Base-by-base conservation (phyloP, 139 green algal genomes). In the Marvania coccoides region DNA sequence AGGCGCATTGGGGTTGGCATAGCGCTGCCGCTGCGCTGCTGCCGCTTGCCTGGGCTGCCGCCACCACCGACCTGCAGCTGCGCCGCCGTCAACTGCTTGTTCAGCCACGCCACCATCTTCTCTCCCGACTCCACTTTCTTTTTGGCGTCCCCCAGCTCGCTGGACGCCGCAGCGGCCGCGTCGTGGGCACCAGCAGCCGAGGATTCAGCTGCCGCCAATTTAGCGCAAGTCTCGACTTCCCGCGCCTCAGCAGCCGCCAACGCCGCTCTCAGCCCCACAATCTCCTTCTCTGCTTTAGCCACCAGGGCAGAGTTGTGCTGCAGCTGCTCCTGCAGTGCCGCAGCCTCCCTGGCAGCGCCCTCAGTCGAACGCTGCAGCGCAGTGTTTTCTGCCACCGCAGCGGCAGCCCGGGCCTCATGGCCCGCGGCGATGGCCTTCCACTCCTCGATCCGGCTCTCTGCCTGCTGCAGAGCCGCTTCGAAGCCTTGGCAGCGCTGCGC, bases 61-160 rank as follows among this genome's bases (percentile, higher is more conserved):
- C 58, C 67, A 15, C 73, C 69, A 6, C 64, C 48, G 5, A 53
- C 65, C 6, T 80, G 65, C 23, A 93, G 67, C 74, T 90, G 80
- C 26, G 85, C 83, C 33, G 87, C 83, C 2, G 81, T 95, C 5
- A 94, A 82, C 80, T 94, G 90, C 36, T 83, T 81, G 75, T 97
- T 96, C 6, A 97, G 83, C 91, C 91, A 97, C 1, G 85, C 69
- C 29, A 97, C 95, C 88, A 97, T 95, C 69, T 95, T 82, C 71
- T 97, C 85, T 62, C 94, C 95, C 73, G 76, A 82, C 64, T 88
- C 63, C 70, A 92, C 75, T 77, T 93, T 81, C 69, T 60, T 33
- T 64, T 94, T 93, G 33, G 72, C 56, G n/a, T 90, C 78, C 46
- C 78, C 46, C 61, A 95, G 73, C 68, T 81, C 76, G 2, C 81